Conservation (phyloP, 2,329 filamentous ascomycete genomes). For the Penicillium nordicum region DNA sequence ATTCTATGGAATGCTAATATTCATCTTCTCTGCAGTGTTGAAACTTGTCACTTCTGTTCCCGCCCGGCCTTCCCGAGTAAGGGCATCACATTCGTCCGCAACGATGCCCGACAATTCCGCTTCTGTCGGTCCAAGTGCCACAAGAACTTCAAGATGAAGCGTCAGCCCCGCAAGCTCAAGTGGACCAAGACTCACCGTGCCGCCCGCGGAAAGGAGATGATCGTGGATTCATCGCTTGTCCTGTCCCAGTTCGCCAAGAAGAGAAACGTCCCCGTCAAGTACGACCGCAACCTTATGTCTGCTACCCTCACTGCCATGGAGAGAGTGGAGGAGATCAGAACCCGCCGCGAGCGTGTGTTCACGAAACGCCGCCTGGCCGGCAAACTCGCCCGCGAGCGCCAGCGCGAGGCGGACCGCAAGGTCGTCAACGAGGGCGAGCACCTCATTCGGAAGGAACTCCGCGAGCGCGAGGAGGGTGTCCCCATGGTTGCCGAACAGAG, state of each 20-base stretch:
- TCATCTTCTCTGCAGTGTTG: conserved; percentile 37
- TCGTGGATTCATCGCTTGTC: conserved; percentile 82
- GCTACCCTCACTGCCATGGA: conserved; percentile 91
- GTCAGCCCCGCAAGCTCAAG: conserved; percentile 92
- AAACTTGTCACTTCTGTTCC: conserved; percentile 70
- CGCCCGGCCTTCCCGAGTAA: conserved; percentile 64
- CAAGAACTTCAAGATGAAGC: conserved; percentile 94
- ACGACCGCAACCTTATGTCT: conserved; percentile 86
- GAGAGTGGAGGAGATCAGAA: conserved; percentile 79
- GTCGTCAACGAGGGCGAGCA: conserved; percentile 90
- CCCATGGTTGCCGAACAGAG: conserved; percentile 34
- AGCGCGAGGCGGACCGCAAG: conserved; percentile 76
- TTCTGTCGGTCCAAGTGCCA: conserved; percentile 68
- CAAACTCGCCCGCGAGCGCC: conserved; percentile 68
- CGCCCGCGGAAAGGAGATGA: conserved; percentile 80
- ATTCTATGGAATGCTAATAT: conserved; percentile 2
- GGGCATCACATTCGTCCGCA: conserved; percentile 65
- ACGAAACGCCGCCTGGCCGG: conserved; percentile 92
- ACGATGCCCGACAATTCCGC: conserved; percentile 63
- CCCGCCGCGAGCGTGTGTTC: conserved; percentile 81
- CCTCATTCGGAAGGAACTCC: conserved; percentile 70
- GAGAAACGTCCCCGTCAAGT: conserved; percentile 90
- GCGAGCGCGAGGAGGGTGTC: conserved; percentile 53
- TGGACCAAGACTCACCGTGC: conserved; percentile 95
- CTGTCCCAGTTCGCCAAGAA: conserved; percentile 74